Percentiles rank a stretch among this genome's conserved stretches.
phyloP scores from a whole-genome alignment of 2,329 filamentous ascomycete species.

The Ophiosphaerella narmari region DNA sequence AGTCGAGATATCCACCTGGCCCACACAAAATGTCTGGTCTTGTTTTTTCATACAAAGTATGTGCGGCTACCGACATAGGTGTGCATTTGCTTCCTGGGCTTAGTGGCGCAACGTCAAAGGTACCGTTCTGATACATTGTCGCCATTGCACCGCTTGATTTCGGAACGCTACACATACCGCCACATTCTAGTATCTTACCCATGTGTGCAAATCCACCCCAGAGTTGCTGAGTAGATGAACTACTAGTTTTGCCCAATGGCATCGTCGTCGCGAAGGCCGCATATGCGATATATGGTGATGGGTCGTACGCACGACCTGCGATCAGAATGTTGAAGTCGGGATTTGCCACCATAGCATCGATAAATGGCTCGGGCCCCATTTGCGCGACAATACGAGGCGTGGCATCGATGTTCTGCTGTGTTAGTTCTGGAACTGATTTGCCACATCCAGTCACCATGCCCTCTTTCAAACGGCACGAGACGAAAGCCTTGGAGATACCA shows the following conservation, averaged over 20 bases:
- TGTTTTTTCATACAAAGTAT: conserved; percentile 61
- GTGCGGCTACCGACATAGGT: conserved; percentile 56
- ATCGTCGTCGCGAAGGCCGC: conserved; percentile 12
- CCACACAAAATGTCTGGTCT: conserved; percentile 57
- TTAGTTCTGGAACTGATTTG: conserved; percentile 48
- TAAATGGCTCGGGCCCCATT: conserved; percentile 54
- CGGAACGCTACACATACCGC: conserved; percentile 53
- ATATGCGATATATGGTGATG: conserved; percentile 27
- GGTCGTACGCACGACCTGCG: conserved; percentile 47
- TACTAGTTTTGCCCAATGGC: conserved; percentile 2
- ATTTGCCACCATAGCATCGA: conserved; percentile 47
- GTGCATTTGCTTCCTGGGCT: conserved; percentile 51
- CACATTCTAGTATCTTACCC: conserved; percentile 63
- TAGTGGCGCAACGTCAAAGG: conserved; percentile 55
- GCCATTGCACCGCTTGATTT: conserved; percentile 53
- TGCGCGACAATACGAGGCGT: conserved; percentile 51
- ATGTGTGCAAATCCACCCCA: conserved; percentile 48
- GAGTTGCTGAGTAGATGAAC: conserved; percentile 5
- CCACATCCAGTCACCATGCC: conserved; percentile 42
- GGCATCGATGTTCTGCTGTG: conserved; percentile 44
- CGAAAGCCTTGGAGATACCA: conserved; percentile 24
- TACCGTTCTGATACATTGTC: conserved; percentile 49
- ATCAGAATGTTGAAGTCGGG: conserved; percentile 56
- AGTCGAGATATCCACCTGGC: conserved; percentile 55
- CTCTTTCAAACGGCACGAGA: conserved; percentile 9